Conservation (phyloP, 2,329 filamentous ascomycete genomes). For the Diaporthe batatas region DNA sequence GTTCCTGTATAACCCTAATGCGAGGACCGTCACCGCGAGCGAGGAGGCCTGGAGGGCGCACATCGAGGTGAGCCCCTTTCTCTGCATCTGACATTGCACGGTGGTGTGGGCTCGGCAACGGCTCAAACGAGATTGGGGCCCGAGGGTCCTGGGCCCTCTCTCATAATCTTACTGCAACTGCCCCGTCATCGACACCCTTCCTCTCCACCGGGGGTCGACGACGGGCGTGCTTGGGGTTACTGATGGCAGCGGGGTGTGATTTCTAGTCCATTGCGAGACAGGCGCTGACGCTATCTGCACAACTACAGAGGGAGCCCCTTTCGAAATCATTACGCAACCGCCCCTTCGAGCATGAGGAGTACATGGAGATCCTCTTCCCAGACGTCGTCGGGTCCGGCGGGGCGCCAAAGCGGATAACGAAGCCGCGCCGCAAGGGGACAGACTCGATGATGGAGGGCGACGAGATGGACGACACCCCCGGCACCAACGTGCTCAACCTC, state of each 20-base stretch:
- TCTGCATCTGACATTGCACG: constrained; percentile 11
- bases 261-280: constrained; percentile 37
- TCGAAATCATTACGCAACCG: constrained; percentile 69
- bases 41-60: constrained; percentile 70
- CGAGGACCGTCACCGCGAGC: constrained; percentile 65
- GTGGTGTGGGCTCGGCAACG: constrained; percentile 5
- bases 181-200: constrained; percentile 27
- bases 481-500: constrained; percentile 61
- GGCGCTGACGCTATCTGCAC: constrained; percentile 41
- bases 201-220: not conserved
- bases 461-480: constrained; percentile 63
- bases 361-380: constrained; percentile 71
- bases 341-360: constrained; percentile 72
- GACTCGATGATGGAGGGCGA: constrained; percentile 59
- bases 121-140: constrained; percentile 7
- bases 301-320: constrained; percentile 66
- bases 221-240: constrained; percentile 33
- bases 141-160: not conserved
- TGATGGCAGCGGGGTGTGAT: constrained; percentile 20
- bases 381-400: constrained; percentile 72
- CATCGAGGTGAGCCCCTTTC: constrained; percentile 62
- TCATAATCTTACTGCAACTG: constrained; percentile 6
- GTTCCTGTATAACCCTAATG: constrained; percentile 66
- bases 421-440: constrained; percentile 63
- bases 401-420: constrained; percentile 71